Evolutionary conservation across 108 stramenopile species (phyloP), one percentile per base, ranked within the genome.

Genomic region (Cyclotella distinguenda): DNA sequence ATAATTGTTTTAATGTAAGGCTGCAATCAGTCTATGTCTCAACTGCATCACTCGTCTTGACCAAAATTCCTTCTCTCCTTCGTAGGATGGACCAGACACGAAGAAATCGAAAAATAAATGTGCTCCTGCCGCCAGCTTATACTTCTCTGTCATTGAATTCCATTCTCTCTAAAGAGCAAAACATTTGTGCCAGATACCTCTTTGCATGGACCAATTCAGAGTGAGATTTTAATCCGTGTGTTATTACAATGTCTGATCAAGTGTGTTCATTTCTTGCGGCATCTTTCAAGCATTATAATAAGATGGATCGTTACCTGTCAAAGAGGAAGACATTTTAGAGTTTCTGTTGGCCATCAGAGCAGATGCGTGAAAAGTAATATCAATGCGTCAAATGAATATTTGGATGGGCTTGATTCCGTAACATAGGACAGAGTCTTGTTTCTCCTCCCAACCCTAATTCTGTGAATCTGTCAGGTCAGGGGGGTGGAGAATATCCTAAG

Each of bases 201-300:
- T 95, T n/a, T 91, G 90, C 38, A 95, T 94, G 93, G 90, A 88
- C 64, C 85, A 85, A 44, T 84, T 84, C 32, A 60, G 61, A 49
- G 75, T 63, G 31, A 2, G 68, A 34, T 12, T 8, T 40, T 0
- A 5, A 54, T 42, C 19, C 6, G 28, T 15, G n/a, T 13, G 23
- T 9, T 15, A 28, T n/a, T 8, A 8, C 25, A 8, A 22, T 51
- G 26, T 61, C 52, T 68, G 66, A 36, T 38, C 38, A 8, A 38
- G 38, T 10, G 38, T 8, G 52, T 32, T 0, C 13, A 43, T 51
- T 61, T 35, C 58, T 0, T 25, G 11, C 16, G 10, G 26, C 40
- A n/a, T 87, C 66, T 95, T 95, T 67, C 80, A 82, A 40, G 93
- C 83, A 11, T 68, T 95, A 3, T 87, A 86, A n/a, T 50, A 68